A percentile compares a stretch with the other conserved stretches of the same genome.
These are phyloP conservation scores for Claviceps lovelessii DNA, from an alignment of 2,329 filamentous ascomycete genomes.

Conservation along the genomic window DNA sequence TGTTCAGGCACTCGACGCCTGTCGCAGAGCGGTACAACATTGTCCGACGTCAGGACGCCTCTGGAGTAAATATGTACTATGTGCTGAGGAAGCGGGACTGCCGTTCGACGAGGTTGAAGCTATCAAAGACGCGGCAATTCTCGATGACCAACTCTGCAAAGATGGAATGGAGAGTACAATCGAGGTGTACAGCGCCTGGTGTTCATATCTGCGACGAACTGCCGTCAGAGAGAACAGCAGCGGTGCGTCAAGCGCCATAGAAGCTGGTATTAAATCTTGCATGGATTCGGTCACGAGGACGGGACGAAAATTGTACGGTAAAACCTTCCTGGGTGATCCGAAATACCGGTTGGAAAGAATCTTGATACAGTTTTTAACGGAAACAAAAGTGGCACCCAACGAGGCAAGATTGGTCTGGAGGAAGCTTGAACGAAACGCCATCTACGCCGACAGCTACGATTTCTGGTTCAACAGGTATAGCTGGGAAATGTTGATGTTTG, in stretches of 20 bases:
- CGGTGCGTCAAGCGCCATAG: constrained; percentile 77
- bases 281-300: constrained; percentile 75
- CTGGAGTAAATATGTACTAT: constrained; percentile 81
- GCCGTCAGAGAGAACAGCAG: constrained; percentile 64
- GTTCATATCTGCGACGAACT: constrained; percentile 75
- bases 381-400: constrained; percentile 64
- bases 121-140: constrained; percentile 86
- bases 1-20: constrained; percentile 47
- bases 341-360: constrained; percentile 81
- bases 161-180: constrained; percentile 78
- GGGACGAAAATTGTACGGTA: constrained; percentile 59
- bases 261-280: constrained; percentile 74
- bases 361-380: constrained; percentile 79
- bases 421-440: constrained; percentile 47
- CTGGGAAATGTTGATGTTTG: constrained; percentile 67
- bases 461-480: constrained; percentile 90
- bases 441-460: constrained; percentile 64
- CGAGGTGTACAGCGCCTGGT: constrained; percentile 89
- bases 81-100: constrained; percentile 63
- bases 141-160: constrained; percentile 68
- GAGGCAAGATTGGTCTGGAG: constrained; percentile 69
- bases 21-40: constrained; percentile 73
- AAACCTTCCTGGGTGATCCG: constrained; percentile 69
- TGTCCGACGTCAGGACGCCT: constrained; percentile 85
- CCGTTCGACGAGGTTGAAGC: constrained; percentile 70